Evolutionary conservation across 2,329 filamentous ascomycete species (phyloP).

Genomic region (Fusarium nanum): DNA sequence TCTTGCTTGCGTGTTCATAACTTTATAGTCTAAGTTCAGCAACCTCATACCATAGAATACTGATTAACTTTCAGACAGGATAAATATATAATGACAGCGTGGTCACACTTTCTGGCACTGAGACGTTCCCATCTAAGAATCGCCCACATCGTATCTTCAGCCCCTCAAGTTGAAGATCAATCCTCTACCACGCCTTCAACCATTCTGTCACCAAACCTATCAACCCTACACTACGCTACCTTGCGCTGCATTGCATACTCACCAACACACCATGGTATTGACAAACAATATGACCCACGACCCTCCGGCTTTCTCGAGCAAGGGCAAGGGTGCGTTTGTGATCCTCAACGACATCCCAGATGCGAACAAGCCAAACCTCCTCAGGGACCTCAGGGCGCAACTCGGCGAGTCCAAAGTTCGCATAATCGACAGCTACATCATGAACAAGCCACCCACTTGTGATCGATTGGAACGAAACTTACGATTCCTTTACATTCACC

Average conservation of each 20-base stretch:
- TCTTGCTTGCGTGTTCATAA: not conserved
- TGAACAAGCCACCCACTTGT: conserved; percentile 1
- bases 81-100: not conserved
- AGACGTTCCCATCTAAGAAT: not conserved
- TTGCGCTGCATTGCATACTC: not conserved
- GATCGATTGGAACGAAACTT: not conserved
- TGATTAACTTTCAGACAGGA: not conserved
- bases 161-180: not conserved
- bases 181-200: not conserved
- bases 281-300: not conserved
- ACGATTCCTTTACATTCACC: conserved; percentile 20
- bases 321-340: conserved; percentile 24
- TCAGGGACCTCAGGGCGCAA: not conserved
- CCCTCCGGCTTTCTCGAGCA: not conserved
- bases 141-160: not conserved
- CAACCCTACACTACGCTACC: not conserved
- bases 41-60: not conserved
- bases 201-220: not conserved
- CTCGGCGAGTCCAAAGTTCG: not conserved
- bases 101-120: not conserved
- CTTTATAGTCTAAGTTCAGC: not conserved
- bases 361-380: conserved; percentile 5
- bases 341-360: conserved; percentile 22
- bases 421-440: conserved; percentile 22
- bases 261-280: not conserved